Conservation (phyloP, 768 basidiomycete species). For the Calocybe indica region DNA sequence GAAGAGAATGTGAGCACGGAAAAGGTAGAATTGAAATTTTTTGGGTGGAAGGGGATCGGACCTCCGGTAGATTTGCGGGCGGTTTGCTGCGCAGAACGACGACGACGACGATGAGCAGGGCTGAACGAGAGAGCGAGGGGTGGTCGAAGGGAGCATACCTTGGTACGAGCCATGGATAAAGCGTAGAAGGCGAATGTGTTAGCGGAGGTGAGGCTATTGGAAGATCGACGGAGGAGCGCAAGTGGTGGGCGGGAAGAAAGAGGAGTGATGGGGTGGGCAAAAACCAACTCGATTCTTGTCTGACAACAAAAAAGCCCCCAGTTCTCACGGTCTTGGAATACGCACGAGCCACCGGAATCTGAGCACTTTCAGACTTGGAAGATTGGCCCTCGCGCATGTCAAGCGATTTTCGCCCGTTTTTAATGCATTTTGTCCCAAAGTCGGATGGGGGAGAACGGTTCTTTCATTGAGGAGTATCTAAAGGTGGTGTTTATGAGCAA, state of each 20-base stretch:
- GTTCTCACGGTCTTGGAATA: slow-evolving; percentile 41
- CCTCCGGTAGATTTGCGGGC: slow-evolving; percentile 99
- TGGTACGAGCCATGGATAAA: slow-evolving; percentile 77
- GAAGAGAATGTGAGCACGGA: slow-evolving; percentile 10
- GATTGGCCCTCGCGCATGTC: slow-evolving; percentile 23
- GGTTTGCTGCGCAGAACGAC: slow-evolving; percentile 71
- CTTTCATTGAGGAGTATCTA: too few relatives aligned
- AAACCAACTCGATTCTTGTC: slow-evolving; percentile 31
- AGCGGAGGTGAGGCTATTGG: slow-evolving; percentile 17
- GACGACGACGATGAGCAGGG: slow-evolving; percentile 19
- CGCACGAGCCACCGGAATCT: slow-evolving; percentile 47
- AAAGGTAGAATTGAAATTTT: slow-evolving; percentile 10
- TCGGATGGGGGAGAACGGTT: slow-evolving; percentile 7
- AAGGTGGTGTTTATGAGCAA: too few relatives aligned
- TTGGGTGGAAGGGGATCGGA: slow-evolving; percentile 23
- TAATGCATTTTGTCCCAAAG: slow-evolving; percentile 14
- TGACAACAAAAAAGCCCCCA: slow-evolving; percentile 17
- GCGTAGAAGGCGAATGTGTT: slow-evolving; percentile 14
- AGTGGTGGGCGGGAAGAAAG: slow-evolving; percentile 32
- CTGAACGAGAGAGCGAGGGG: slow-evolving; percentile 1
- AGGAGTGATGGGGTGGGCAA: slow-evolving; percentile 26
- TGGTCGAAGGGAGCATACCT: slow-evolving; percentile 38
- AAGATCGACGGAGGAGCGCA: slow-evolving; percentile 20
- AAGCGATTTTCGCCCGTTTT: slow-evolving; percentile 25
- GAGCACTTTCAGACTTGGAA: slow-evolving; percentile 44